Evolutionary conservation across 1,284 basidiomycete species (phyloP).

Genomic region (Naganishia sp.): DNA sequence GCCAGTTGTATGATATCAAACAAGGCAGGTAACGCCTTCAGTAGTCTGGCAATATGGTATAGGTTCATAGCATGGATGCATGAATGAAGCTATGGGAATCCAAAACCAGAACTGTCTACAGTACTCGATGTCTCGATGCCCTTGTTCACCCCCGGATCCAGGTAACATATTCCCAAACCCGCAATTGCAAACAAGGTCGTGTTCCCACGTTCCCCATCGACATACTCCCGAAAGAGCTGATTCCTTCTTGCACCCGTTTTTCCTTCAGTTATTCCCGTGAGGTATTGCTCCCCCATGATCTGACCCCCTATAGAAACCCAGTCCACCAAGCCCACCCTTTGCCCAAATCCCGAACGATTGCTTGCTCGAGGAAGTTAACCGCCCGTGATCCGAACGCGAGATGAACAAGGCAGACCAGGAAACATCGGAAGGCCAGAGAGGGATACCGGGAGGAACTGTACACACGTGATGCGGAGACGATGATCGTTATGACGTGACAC

Average conservation of each 20-base stretch:
- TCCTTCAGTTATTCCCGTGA: constrained; percentile 27
- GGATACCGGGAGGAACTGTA: constrained; percentile 17
- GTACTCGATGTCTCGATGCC: constrained; percentile 8
- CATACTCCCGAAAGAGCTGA: constrained; percentile 5
- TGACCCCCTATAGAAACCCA: neutral
- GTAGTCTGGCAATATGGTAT: neutral
- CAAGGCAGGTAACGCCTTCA: too few relatives aligned
- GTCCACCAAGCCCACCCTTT: neutral
- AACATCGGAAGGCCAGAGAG: neutral
- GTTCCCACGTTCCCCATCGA: constrained; percentile 19
- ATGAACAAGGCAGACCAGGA: neutral
- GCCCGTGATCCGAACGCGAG: neutral
- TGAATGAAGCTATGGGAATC: neutral
- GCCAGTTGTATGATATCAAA: neutral
- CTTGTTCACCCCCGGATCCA: neutral
- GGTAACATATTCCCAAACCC: constrained; percentile 4
- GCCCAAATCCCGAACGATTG: constrained; percentile 5
- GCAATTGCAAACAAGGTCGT: constrained; percentile 5
- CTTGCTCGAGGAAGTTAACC: constrained; percentile 30
- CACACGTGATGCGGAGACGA: constrained; percentile 17
- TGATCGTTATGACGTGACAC: neutral
- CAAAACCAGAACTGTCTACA: neutral
- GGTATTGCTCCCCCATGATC: neutral
- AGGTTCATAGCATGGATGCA: neutral
- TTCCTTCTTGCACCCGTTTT: constrained; percentile 28